phyloP scores from a whole-genome alignment of 2,329 filamentous ascomycete species.

The Cytospora piceicola region DNA sequence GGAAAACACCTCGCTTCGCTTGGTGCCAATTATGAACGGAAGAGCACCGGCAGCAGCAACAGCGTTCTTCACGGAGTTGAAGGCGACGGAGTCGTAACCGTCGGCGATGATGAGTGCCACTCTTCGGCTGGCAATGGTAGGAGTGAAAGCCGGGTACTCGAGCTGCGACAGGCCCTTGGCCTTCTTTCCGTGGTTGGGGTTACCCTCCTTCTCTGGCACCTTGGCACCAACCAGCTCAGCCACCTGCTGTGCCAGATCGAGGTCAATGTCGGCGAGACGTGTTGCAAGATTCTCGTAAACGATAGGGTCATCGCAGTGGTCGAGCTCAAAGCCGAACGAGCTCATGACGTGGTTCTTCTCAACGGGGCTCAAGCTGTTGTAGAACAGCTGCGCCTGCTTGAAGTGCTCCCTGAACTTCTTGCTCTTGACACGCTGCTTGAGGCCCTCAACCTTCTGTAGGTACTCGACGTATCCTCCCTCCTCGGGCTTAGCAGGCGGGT shows the following conservation, averaged over 20 bases:
- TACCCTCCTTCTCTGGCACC: slow-evolving; percentile 55
- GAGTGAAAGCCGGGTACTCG: slow-evolving; percentile 64
- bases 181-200: slow-evolving; percentile 68
- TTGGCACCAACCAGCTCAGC: slow-evolving; percentile 71
- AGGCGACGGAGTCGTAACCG: slow-evolving; percentile 71
- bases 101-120: slow-evolving; percentile 79
- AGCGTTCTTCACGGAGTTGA: slow-evolving; percentile 66
- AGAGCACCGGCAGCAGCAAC: slow-evolving; percentile 66
- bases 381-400: slow-evolving; percentile 81
- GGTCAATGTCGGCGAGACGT: slow-evolving; percentile 73
- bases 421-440: slow-evolving; percentile 71
- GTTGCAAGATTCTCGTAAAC: slow-evolving; percentile 74
- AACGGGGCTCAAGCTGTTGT: slow-evolving; percentile 70
- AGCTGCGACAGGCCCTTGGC: slow-evolving; percentile 70
- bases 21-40: slow-evolving; percentile 72
- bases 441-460: slow-evolving; percentile 65
- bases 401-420: slow-evolving; percentile 79
- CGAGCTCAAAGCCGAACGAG: slow-evolving; percentile 72
- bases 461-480: slow-evolving; percentile 74
- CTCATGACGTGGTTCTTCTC: slow-evolving; percentile 67
- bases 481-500: slow-evolving; percentile 62
- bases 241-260: slow-evolving; percentile 69
- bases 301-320: slow-evolving; percentile 78
- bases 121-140: slow-evolving; percentile 71
- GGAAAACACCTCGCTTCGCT: slow-evolving; percentile 67